These are phyloP conservation scores for Oryza officinalis DNA, from an alignment of 176 grass and related monocot genomes.

Conservation along the genomic window DNA sequence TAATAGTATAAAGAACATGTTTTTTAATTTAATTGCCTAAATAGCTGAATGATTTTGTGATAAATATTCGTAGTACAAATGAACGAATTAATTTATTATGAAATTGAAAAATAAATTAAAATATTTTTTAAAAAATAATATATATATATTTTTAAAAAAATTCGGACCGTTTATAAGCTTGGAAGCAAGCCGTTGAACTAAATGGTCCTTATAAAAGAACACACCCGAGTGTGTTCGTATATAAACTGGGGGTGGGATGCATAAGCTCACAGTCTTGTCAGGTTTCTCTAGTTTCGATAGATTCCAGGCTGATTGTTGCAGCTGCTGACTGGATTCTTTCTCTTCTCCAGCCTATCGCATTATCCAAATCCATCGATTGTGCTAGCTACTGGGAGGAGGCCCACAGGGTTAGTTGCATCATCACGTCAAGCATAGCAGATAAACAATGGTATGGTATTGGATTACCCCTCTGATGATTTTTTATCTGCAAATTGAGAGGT, in stretches of 20 bases:
- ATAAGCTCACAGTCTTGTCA: constrained; percentile 9
- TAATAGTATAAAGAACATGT: too few relatives aligned
- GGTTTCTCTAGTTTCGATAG: neutral
- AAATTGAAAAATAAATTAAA: too few relatives aligned
- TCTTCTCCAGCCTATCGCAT: neutral
- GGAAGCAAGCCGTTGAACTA: too few relatives aligned
- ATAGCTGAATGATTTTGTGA: too few relatives aligned
- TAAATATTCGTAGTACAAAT: too few relatives aligned
- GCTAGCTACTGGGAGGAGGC: neutral
- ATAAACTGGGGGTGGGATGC: neutral
- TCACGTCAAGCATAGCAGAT: constrained; percentile 19
- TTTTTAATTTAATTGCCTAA: too few relatives aligned
- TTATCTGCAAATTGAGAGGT: neutral
- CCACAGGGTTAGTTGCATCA: neutral
- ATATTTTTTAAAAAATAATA: too few relatives aligned
- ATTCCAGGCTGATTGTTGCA: constrained; percentile 2
- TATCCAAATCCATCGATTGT: neutral
- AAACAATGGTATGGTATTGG: neutral
- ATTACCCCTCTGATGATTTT: neutral
- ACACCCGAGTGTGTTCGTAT: too few relatives aligned
- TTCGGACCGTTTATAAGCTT: too few relatives aligned
- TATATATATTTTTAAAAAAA: too few relatives aligned
- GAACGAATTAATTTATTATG: too few relatives aligned
- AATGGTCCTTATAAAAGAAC: too few relatives aligned
- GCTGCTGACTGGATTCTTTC: neutral